These are phyloP conservation scores for Solanum habrochaites DNA, from an alignment of 257 asterid genomes.

Conservation along the genomic window DNA sequence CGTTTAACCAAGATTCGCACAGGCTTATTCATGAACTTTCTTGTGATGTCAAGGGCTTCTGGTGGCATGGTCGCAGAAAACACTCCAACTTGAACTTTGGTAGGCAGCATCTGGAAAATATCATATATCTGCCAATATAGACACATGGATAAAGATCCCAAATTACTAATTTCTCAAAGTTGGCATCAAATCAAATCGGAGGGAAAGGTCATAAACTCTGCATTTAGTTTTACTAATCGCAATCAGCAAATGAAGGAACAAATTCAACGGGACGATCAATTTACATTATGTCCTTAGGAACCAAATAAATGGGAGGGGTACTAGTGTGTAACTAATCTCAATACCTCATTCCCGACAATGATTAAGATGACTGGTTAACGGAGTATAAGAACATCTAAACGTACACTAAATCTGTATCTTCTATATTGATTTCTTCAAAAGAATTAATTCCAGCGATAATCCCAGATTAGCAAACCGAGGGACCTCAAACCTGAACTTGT, in stretches of 20 bases:
- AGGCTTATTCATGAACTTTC: slow-evolving; percentile 70
- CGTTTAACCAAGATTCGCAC: slow-evolving; percentile 69
- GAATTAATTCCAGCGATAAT: not conserved
- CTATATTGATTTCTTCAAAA: not conserved
- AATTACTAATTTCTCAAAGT: not conserved
- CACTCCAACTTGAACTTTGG: slow-evolving; percentile 66
- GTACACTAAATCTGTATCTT: not conserved
- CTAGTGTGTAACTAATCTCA: not conserved
- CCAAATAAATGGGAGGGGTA: not conserved
- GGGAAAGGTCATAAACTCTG: not conserved
- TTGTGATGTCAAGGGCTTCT: slow-evolving; percentile 74
- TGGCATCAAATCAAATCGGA: not conserved
- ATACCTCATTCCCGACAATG: not conserved
- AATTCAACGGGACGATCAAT: not conserved
- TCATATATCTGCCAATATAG: slow-evolving; percentile 43
- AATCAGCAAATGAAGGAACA: not conserved
- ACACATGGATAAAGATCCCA: not conserved
- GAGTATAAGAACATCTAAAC: not conserved
- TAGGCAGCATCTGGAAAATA: slow-evolving; percentile 66
- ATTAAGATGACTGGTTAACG: not conserved
- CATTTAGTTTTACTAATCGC: not conserved
- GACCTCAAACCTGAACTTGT: not conserved
- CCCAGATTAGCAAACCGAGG: not conserved
- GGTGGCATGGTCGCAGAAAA: slow-evolving; percentile 82
- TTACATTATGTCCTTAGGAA: not conserved